Percentiles rank a stretch among this genome's conserved stretches.
phyloP scores from a whole-genome alignment of 2,329 filamentous ascomycete genomes.

The Aureobasidium mangrovei region DNA sequence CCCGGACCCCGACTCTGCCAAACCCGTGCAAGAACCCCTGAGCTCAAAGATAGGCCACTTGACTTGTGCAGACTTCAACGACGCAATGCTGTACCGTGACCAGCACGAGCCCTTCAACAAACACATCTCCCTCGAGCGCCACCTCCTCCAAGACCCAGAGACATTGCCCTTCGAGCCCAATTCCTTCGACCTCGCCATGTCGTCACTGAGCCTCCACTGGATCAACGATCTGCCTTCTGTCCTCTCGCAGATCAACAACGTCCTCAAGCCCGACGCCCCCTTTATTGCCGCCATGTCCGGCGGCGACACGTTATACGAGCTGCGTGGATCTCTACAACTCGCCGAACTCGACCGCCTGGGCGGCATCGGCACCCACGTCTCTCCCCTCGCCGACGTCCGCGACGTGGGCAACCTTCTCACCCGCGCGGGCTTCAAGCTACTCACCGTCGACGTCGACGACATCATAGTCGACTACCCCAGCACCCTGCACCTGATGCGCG shows the following conservation, averaged over 20 bases:
- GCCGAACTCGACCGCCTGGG: conserved; percentile 84
- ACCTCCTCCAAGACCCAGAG: conserved; percentile 67
- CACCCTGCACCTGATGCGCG: conserved; percentile 82
- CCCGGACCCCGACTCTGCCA: conserved; percentile 56
- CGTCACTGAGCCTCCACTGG: conserved; percentile 88
- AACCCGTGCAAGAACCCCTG: conserved; percentile 56
- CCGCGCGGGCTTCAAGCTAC: conserved; percentile 83
- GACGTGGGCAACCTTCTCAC: conserved; percentile 84
- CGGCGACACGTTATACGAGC: conserved; percentile 86
- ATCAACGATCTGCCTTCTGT: conserved; percentile 90
- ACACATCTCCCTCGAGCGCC: conserved; percentile 60
- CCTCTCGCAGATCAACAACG: conserved; percentile 72
- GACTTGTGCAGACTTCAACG: conserved; percentile 73
- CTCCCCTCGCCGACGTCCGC: conserved; percentile 81
- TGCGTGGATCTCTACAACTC: conserved; percentile 85
- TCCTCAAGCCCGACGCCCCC: conserved; percentile 82
- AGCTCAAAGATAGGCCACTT: conserved; percentile 63
- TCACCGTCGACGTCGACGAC: conserved; percentile 95
- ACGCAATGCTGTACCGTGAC: conserved; percentile 71
- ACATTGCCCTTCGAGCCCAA: conserved; percentile 65
- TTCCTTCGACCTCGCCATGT: conserved; percentile 83
- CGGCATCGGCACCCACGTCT: conserved; percentile 86
- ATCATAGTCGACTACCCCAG: conserved; percentile 92
- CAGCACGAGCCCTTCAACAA: conserved; percentile 64
- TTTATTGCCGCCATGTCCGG: conserved; percentile 96